Evolutionary conservation across 2,329 filamentous ascomycete species (phyloP), one percentile per base, ranked within the genome.

Genomic region (Zymoseptoria tritici): DNA sequence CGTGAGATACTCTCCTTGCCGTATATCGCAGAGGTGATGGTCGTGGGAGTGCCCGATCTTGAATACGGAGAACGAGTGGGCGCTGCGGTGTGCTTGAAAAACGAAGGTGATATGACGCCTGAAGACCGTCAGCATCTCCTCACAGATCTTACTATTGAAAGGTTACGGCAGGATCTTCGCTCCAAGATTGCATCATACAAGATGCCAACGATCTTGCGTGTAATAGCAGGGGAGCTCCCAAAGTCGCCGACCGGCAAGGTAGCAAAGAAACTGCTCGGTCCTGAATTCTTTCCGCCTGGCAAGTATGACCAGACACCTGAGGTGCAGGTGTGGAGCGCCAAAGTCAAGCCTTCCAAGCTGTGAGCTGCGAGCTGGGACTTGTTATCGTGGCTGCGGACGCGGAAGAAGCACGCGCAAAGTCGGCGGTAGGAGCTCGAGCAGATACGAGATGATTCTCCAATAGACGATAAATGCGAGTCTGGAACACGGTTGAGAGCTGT

Each of bases 21-120:
- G 1, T 76, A 77, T 31, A 74, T 83, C 36, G 72, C 78, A 53
- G 81, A 83, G 68, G 80, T 78, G 4, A 80, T 80, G 64, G 78
- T 83, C 1, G 79, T 83, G 3, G 80, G 81, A 1, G 73, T 83
- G n/a, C 70, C 75, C 0, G 80, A 82, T 62, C 75, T 80, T 19
- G 80, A 83, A 70, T 83, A 78, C 69, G 80, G 81, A 2, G 80
- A 84, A 68, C 74, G 80, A 20, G 81, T 84, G 2, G 81, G 77
- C n/a, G 80, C 80, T 1, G 74, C 80, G n/a, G 67, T 83, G 13
- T 79, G 69, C 52, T 61, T 78, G 50, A 75, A 76, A 59, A 66
- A 72, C 11, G 70, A 72, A 54, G 65, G 68, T 6, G 60, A 73
- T 21, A 50, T 60, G 60, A 19, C 62, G n/a, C 54, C 51, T 20